These are phyloP conservation scores for Aspergillus leporis DNA, from an alignment of 495 filamentous ascomycete species.

Conservation along the genomic window DNA sequence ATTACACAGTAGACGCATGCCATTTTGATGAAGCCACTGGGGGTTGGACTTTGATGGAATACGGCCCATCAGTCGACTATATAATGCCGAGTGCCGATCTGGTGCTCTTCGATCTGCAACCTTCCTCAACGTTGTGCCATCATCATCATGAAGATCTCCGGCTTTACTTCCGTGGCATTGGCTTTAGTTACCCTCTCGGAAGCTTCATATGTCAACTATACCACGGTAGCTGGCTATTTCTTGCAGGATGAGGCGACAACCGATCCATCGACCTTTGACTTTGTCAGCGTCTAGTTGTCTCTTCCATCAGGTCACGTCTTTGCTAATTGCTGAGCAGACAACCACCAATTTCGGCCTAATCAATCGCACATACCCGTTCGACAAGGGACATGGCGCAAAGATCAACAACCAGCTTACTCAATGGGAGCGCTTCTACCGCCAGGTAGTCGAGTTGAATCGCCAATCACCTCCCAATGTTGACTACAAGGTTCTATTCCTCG, in stretches of 20 bases:
- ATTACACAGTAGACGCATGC: neutral
- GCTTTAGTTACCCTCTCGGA: constrained; percentile 24
- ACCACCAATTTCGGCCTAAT: constrained; percentile 67
- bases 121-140: neutral
- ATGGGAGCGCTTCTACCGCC: constrained; percentile 65
- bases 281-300: constrained; percentile 40
- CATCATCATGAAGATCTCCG: constrained; percentile 33
- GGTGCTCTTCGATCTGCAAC: neutral
- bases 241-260: constrained; percentile 58
- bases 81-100: neutral
- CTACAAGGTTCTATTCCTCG: constrained; percentile 72
- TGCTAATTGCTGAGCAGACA: constrained; percentile 38
- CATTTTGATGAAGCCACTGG: neutral
- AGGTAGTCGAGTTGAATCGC: constrained; percentile 57
- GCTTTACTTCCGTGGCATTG: constrained; percentile 22
- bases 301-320: neutral
- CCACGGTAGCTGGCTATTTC: constrained; percentile 68
- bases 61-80: neutral
- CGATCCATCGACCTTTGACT: constrained; percentile 64
- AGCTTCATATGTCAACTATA: constrained; percentile 53
- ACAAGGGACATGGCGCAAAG: constrained; percentile 35
- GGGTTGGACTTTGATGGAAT: neutral
- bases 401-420: constrained; percentile 50
- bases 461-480: constrained; percentile 43
- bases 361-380: constrained; percentile 55